Base-by-base conservation (phyloP, 208 protist genomes). In the Acanthamoeba culbertsoni region DNA sequence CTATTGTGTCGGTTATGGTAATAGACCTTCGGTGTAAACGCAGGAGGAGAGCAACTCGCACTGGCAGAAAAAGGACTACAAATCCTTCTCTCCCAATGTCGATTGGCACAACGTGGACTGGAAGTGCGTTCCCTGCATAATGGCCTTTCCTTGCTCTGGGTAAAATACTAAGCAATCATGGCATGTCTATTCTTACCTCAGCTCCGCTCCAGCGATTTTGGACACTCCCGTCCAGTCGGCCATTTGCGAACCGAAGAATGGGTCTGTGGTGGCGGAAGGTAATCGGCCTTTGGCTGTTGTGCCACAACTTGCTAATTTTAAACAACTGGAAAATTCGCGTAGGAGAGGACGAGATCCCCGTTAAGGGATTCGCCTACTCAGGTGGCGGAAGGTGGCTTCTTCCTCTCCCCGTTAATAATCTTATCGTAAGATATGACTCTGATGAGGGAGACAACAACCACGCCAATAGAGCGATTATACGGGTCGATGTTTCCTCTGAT, bases 61-160 rank as follows among this genome's bases (percentile, higher is more conserved):
- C 28, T 98, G 97, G 97, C 97, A 98, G 95, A 95, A 97, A 90
- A 95, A 97, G 35, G 97, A 98, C 93, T 98, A 98, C 96, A 98
- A 98, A 93, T 95, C 89, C 77, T 97, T 97, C 82, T 90, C 94
- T 28, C 95, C 97, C 5, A 57, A 94, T 35, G 93, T 96, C n/a
- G 96, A 97, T 59, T 95, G 95, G 46, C 86, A 97, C 10, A 94
- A 95, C 12, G 82, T 89, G 26, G 82, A 89, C 35, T 89, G 46
- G 53, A 89, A 65, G 53, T 59, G 28, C 82, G 79, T 51, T 35
- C 71, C 35, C 59, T 26, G 7, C 12, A 33, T 37, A 7, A 37
- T n/a, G n/a, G 59, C 12, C 28, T 26, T 10, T 8, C 16, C 31
- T 68, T 10, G 7, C 48, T 48, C 75, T 16, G n/a, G 55, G 10